Conservation (phyloP, 2,329 filamentous ascomycete genomes). For the Aspergillus fructus region DNA sequence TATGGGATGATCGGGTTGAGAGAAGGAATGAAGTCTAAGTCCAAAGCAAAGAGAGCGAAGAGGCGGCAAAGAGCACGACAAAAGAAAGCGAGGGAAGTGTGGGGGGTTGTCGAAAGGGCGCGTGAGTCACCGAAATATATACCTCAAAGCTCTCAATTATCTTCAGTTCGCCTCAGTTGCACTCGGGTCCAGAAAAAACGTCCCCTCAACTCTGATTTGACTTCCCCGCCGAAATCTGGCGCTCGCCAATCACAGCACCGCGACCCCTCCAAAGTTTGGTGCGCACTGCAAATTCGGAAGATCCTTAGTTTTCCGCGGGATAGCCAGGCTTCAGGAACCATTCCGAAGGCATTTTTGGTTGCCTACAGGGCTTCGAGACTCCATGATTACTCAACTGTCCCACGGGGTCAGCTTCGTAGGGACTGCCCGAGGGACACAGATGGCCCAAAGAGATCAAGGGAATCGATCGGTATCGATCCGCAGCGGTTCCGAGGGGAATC, state of each 20-base stretch:
- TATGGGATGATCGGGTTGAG: conserved; percentile 4
- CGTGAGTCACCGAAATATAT: conserved; percentile 22
- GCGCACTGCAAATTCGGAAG: conserved; percentile 5
- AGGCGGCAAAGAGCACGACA: conserved; percentile 2
- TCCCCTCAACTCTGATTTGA: not conserved
- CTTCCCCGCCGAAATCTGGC: not conserved
- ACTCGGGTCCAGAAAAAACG: not conserved
- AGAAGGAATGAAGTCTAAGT: conserved; percentile 7
- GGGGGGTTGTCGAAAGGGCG: not conserved
- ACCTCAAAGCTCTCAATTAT: not conserved
- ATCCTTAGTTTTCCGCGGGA: conserved; percentile 10
- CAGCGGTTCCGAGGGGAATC: not conserved
- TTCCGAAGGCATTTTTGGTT: not conserved
- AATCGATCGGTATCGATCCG: not conserved
- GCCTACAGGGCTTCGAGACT: not conserved
- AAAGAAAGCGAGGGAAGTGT: conserved; percentile 10
- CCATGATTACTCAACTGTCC: not conserved
- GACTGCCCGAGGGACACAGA: not conserved
- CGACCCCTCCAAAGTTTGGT: conserved; percentile 7
- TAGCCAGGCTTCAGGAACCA: conserved; percentile 2
- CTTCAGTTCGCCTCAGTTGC: not conserved
- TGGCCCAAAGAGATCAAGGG: not conserved
- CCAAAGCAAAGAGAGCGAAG: conserved; percentile 2
- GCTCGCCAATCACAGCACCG: conserved; percentile 4
- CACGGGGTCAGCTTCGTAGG: not conserved